Base-by-base conservation (phyloP, 2,329 filamentous ascomycete genomes). In the Pestalotiopsis sp. region DNA sequence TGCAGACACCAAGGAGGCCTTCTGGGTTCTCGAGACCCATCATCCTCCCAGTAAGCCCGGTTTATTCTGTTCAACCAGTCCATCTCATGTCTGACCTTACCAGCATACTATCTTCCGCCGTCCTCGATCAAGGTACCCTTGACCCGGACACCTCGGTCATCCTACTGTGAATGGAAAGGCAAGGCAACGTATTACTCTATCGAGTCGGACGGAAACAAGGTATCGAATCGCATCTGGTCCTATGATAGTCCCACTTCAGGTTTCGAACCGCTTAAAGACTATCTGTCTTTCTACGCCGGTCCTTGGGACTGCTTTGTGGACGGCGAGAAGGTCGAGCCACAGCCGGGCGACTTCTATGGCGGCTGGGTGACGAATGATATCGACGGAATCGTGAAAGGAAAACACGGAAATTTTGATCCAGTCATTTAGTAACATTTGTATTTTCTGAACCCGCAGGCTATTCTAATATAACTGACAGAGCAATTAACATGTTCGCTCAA, bases 281-380 rank as follows among this genome's bases (percentile, higher is more conserved):
- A 86, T 76, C 72, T 91, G 64, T 87, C 85, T 55, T 88, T 91
- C 72, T 91, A 89, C 74, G 87, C 86, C 13, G 86, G 84, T 14
- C 87, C 87, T 13, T 90, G 87, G 88, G 85, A 89, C 68, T 91
- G 88, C 73, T 88, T 82, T 76, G 88, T 90, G 4, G 87, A 90
- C 75, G 87, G 87, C 11, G 88, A 90, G 76, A 82, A 82, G 73
- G 88, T 90, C 23, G 81, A 85, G 76, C 80, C 87, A 52, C 87
- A 90, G 79, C 87, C 86, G 17, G 87, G 87, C 7, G 88, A 90
- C 72, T 90, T 90, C 71, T 90, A 90, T 77, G 88, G 89, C 27
- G 88, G 88, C 2, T 91, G 89, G 88, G 86, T 88, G 69, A 90
- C 87, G 63, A 85, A 83, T 69, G 88, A 91, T 68, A 83, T 90